These are phyloP conservation scores for Salix exigua DNA, from an alignment of 345 rosid species.

Conservation along the genomic window DNA sequence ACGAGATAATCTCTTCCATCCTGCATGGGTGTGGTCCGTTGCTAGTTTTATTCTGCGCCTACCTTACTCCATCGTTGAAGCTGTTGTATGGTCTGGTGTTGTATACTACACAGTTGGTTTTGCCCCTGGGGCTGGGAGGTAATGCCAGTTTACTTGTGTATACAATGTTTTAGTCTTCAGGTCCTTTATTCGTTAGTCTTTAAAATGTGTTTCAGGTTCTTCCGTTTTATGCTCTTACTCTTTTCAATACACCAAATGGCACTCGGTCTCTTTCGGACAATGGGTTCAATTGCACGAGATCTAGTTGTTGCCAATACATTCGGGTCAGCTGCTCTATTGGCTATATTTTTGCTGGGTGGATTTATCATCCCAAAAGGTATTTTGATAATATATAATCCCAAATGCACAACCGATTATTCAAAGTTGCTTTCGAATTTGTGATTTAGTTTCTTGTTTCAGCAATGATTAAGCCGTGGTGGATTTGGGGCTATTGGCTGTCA, in stretches of 20 bases:
- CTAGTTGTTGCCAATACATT: conserved; percentile 83
- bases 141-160: conserved; percentile 1
- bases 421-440: conserved; percentile 1
- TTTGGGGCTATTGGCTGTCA: conserved; percentile 91
- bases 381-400: not conserved
- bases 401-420: not conserved
- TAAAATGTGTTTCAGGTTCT: conserved; percentile 50
- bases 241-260: conserved; percentile 91
- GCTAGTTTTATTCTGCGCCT: conserved; percentile 77
- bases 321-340: conserved; percentile 64
- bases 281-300: conserved; percentile 81
- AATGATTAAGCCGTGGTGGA: conserved; percentile 78
- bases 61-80: conserved; percentile 80
- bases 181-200: conserved; percentile 3
- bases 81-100: conserved; percentile 79
- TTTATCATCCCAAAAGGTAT: conserved; percentile 81
- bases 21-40: conserved; percentile 86
- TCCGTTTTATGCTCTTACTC: conserved; percentile 70
- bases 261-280: conserved; percentile 69
- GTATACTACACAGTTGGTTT: conserved; percentile 82
- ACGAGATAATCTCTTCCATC: conserved; percentile 83
- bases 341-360: conserved; percentile 76
- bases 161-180: not conserved
- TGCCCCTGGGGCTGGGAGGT: conserved; percentile 75
- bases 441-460: conserved; percentile 35